Base-by-base conservation (phyloP, 352 stramenopile genomes). In the Phytophthora vignae region DNA sequence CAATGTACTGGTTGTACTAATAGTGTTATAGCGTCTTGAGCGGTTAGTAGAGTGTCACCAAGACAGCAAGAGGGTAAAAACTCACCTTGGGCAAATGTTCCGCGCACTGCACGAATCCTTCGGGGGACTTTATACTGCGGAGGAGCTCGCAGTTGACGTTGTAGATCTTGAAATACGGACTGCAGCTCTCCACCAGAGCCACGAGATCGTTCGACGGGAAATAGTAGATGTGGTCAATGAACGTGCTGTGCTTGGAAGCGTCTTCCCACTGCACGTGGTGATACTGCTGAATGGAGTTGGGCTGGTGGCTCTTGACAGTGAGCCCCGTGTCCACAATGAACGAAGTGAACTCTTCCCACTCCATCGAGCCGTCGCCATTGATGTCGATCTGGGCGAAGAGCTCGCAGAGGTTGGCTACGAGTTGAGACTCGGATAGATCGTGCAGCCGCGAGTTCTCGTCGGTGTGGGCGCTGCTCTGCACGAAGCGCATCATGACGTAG, bases 331-430 rank as follows among this genome's bases (percentile, higher is more conserved):
- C 92, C 31, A 97, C 91, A 60, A 97, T 96, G 76, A 96, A 97
- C 14, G 82, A 92, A 55, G 91, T 97, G 66, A 98, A 97, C 71
- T 98, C 91, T 59, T 97, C 90, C 92, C 91, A 98, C 70, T 97
- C 91, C 88, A 97, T 94, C n/a, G 88, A 92, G 3, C 90, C 91
- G 69, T 97, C 91, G 53, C 88, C 91, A 59, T 97, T 97, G 67
- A 97, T 94, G 72, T 97, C 92, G 58, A 97, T 97, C 71, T 97
- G 90, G 22, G 88, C 91, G 52, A 97, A 97, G 48, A 97, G 86
- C 67, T 97, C 91, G 58, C 85, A 95, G 14, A 97, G 71, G 46
- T 97, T 93, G 7, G 89, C 87, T 9, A 96, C 85, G 19, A 97
- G 84, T 71, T 96, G 81, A 22, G 77, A 79, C 71, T 97, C 88